Conservation (phyloP, 495 filamentous ascomycete species). For the Xylaria telfairii region DNA sequence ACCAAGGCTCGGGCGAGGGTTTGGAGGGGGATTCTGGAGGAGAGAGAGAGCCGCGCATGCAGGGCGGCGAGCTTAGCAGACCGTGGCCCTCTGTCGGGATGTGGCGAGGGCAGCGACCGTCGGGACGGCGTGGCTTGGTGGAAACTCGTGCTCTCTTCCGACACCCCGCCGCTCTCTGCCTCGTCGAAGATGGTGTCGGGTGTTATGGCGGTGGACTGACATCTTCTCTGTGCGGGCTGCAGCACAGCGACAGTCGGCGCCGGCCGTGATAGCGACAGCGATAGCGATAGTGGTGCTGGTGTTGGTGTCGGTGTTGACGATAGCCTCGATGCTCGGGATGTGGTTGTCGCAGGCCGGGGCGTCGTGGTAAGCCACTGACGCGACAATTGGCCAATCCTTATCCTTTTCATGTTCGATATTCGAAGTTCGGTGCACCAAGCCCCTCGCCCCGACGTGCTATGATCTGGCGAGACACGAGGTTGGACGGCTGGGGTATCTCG, state of each 20-base stretch:
- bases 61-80: slow-evolving; percentile 94
- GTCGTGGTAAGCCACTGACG: slow-evolving; percentile 65
- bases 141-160: not conserved
- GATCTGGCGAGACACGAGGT: slow-evolving; percentile 33
- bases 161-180: slow-evolving; percentile 12
- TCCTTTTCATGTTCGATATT: slow-evolving; percentile 49
- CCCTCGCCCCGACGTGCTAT: slow-evolving; percentile 35
- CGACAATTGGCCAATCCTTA: slow-evolving; percentile 74
- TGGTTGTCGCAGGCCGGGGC: slow-evolving; percentile 29
- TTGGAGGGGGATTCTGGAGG: slow-evolving; percentile 79
- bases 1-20: slow-evolving; percentile 86
- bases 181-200: slow-evolving; percentile 33
- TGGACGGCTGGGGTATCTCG: slow-evolving; percentile 34
- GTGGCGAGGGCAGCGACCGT: slow-evolving; percentile 65
- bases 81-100: slow-evolving; percentile 65
- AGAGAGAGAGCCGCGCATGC: slow-evolving; percentile 86
- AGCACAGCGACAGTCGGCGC: slow-evolving; percentile 35
- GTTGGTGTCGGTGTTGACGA: too few species aligned
- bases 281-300: too few species aligned
- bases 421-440: slow-evolving; percentile 29
- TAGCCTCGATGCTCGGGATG: slow-evolving; percentile 32
- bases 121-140: not conserved
- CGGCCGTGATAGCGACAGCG: slow-evolving; percentile 28
- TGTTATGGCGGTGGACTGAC: slow-evolving; percentile 36
- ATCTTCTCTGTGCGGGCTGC: slow-evolving; percentile 32